These are phyloP conservation scores for Boechera divaricarpa DNA, from an alignment of 345 rosid species.

Conservation along the genomic window DNA sequence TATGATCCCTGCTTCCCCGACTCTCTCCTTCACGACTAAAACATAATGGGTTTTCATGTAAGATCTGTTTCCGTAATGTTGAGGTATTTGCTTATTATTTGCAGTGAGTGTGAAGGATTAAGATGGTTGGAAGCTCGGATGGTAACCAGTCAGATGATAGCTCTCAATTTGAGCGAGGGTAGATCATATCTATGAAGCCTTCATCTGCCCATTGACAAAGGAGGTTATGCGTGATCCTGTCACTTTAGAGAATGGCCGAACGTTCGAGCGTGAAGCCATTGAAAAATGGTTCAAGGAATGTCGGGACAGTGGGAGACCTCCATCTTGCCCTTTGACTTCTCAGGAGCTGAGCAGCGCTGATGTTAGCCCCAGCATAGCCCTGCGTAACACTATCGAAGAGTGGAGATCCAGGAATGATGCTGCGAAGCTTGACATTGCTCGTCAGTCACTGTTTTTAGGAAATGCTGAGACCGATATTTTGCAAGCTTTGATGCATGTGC, in stretches of 20 bases:
- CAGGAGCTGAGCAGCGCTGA: conserved; percentile 70
- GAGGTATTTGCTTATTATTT: not conserved
- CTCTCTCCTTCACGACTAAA: too few relatives aligned
- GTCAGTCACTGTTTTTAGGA: conserved; percentile 59
- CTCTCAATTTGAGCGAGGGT: conserved; percentile 67
- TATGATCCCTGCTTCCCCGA: not conserved
- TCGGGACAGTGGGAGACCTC: conserved; percentile 62
- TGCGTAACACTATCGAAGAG: conserved; percentile 91
- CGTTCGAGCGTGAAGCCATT: conserved; percentile 90
- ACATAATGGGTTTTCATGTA: not conserved
- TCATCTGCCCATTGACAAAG: conserved; percentile 90
- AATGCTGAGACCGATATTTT: conserved; percentile 74
- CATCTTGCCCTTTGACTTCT: conserved; percentile 76
- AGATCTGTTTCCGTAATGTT: not conserved
- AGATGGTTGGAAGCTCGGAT: conserved; percentile 77
- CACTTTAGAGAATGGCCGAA: conserved; percentile 80
- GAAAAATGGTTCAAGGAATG: conserved; percentile 91
- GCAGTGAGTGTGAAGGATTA: conserved; percentile 35
- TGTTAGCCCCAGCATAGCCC: conserved; percentile 78
- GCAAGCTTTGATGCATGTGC: conserved; percentile 64
- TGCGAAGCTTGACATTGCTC: conserved; percentile 84
- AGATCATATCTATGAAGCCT: conserved; percentile 89
- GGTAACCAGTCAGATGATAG: conserved; percentile 88
- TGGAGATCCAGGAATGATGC: conserved; percentile 93
- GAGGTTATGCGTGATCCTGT: conserved; percentile 90